Percentiles rank a stretch among this genome's conserved stretches.
These are phyloP conservation scores for Beauveria pseudobassiana DNA, from an alignment of 2,329 filamentous ascomycete species.

Conservation along the genomic window DNA sequence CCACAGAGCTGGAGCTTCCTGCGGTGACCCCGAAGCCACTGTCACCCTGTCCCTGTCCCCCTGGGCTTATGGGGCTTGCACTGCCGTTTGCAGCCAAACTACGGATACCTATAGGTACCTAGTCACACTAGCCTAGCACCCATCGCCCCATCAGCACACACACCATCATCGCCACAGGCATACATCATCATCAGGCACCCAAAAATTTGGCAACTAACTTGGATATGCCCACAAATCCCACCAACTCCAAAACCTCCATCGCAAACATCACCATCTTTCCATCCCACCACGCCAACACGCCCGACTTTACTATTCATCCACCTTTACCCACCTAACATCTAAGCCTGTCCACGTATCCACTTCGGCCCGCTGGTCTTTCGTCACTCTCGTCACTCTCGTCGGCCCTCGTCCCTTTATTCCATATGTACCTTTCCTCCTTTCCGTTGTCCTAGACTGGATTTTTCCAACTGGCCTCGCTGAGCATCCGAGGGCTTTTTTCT, in stretches of 20 bases:
- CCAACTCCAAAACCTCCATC: constrained; percentile 4
- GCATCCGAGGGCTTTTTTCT: not conserved
- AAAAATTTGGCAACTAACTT: not conserved
- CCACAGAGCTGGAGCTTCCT: not conserved
- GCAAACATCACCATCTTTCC: constrained; percentile 6
- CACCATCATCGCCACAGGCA: not conserved
- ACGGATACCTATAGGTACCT: too few relatives aligned
- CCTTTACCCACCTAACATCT: not conserved
- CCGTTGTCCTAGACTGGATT: not conserved
- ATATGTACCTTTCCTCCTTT: not conserved
- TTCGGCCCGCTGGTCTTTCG: constrained; percentile 6
- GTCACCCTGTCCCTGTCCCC: not conserved
- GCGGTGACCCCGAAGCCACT: not conserved
- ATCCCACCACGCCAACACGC: not conserved
- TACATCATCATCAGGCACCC: not conserved
- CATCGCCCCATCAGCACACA: too few relatives aligned
- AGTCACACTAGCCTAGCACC: too few relatives aligned
- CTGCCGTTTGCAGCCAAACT: not conserved
- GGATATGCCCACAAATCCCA: not conserved
- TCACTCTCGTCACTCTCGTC: constrained; percentile 8
- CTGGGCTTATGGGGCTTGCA: not conserved
- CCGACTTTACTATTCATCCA: not conserved
- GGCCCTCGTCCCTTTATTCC: not conserved
- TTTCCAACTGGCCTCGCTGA: not conserved
- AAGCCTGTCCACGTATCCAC: constrained; percentile 2